These are phyloP conservation scores for Pseudozyma hubeiensis DNA, from an alignment of 1,284 basidiomycete species.

Conservation along the genomic window DNA sequence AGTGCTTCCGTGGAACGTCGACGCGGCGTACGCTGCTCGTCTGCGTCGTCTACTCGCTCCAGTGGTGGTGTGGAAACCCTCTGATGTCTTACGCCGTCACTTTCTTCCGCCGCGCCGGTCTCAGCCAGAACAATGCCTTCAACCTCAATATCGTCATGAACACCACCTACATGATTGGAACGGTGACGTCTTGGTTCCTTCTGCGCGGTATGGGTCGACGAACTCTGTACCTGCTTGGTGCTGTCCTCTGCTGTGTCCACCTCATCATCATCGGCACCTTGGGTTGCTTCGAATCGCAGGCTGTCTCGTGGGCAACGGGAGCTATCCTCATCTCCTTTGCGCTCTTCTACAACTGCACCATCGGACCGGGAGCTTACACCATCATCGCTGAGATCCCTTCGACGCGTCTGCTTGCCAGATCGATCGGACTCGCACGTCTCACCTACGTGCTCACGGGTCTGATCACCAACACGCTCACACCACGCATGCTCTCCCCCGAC, in stretches of 20 bases:
- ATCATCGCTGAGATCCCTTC: constrained; percentile 71
- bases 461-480: constrained; percentile 70
- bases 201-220: constrained; percentile 70
- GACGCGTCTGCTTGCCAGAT: constrained; percentile 72
- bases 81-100: constrained; percentile 65
- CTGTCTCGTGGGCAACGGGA: constrained; percentile 68
- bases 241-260: constrained; percentile 67
- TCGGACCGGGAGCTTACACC: constrained; percentile 70
- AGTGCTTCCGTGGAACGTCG: constrained; percentile 71
- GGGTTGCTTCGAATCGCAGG: constrained; percentile 29
- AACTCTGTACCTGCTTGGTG: constrained; percentile 71
- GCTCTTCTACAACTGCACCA: constrained; percentile 68
- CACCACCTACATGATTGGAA: constrained; percentile 68
- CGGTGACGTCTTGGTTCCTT: constrained; percentile 70
- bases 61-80: constrained; percentile 65
- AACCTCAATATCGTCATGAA: constrained; percentile 69
- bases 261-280: constrained; percentile 72
- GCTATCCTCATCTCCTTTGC: constrained; percentile 70
- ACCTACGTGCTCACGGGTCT: constrained; percentile 67
- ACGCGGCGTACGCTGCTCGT: constrained; percentile 70
- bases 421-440: constrained; percentile 72
- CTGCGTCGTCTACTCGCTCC: constrained; percentile 62
- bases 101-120: constrained; percentile 71
- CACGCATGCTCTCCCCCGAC: constrained; percentile 69
- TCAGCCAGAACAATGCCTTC: constrained; percentile 67